Base-by-base conservation (phyloP, 345 rosid species). In the Gossypium arboreum region DNA sequence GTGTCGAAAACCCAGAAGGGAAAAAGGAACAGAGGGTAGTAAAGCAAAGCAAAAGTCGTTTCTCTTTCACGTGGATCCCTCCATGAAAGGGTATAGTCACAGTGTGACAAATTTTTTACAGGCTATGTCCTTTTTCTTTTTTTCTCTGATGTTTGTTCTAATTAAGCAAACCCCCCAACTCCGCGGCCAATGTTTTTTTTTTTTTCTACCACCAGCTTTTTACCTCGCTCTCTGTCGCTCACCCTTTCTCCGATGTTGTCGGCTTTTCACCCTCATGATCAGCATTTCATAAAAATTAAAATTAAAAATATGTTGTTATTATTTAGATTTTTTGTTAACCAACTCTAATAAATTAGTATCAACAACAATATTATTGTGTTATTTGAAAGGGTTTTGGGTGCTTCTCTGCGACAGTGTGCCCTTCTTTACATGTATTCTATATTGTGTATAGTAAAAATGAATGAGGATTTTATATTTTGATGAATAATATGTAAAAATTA, bases 191-290 rank as follows among this genome's bases (percentile, higher is more conserved):
- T 58, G 34, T 58, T 24, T 58, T 57, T 20, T 25, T 25, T 20
- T 27, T 20, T 18, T 57, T 57, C 41, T 24, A 22, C 34, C 12
- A 3, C 15, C 8, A 22, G 15, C 34, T 24, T 58, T 24, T 20
- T 22, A 22, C 15, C 18, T 17, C 13, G 1, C 5, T 5, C 72
- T 25, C 5, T 67, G 12, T 67, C 55, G 15, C 22, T 22, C 20
- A 8, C 43, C 20, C 43, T 68, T 25, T 16, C 44, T 73, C 68
- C 34, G 22, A 17, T 75, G 34, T 72, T 83, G 81, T 83, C 81
- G 81, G 83, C 79, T 80, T 75, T 72, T 75, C 75, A 72, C 77
- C 81, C 69, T 75, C 81, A 80, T 44, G 6, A 44, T 54, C 75
- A 58, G 65, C 71, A 76, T 62, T 71, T 54, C 57, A 56, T 43